Percentiles rank a stretch among this genome's conserved stretches.
phyloP scores from a whole-genome alignment of 495 filamentous ascomycete genomes.

The Oidiodendron maius region DNA sequence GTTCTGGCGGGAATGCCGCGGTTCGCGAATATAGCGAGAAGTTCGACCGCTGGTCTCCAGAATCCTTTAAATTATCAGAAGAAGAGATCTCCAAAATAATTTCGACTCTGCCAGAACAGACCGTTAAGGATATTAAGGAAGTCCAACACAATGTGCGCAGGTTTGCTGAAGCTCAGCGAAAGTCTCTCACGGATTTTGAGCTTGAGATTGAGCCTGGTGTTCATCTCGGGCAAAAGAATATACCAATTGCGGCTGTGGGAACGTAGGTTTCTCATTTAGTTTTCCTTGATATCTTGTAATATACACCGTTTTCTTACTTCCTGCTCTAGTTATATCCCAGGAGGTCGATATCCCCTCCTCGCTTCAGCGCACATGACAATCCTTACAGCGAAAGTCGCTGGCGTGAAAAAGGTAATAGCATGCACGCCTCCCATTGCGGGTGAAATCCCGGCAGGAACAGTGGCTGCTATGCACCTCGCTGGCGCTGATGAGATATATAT shows the following conservation, averaged over 20 bases:
- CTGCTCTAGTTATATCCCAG: slow-evolving; percentile 38
- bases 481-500: slow-evolving; percentile 48
- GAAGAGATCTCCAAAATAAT: slow-evolving; percentile 32
- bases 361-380: slow-evolving; percentile 55
- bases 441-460: slow-evolving; percentile 41
- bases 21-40: slow-evolving; percentile 45
- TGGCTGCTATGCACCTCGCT: slow-evolving; percentile 48
- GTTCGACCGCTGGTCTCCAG: slow-evolving; percentile 49
- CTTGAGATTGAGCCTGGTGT: slow-evolving; percentile 43
- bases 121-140: slow-evolving; percentile 45
- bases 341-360: slow-evolving; percentile 47
- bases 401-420: slow-evolving; percentile 41
- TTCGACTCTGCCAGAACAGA: slow-evolving; percentile 32
- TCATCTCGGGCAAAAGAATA: slow-evolving; percentile 41
- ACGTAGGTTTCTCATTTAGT: slow-evolving; percentile 16
- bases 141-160: slow-evolving; percentile 43
- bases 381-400: slow-evolving; percentile 49
- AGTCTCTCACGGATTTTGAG: slow-evolving; percentile 39
- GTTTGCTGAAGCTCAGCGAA: slow-evolving; percentile 42
- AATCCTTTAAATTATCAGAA: slow-evolving; percentile 37
- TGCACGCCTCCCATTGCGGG: slow-evolving; percentile 47
- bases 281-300: neutral
- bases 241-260: slow-evolving; percentile 33
- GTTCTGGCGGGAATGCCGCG: slow-evolving; percentile 37
- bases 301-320: no score